These are phyloP conservation scores for Gossypium lobatum DNA, from an alignment of 441 rosid species.

Conservation along the genomic window DNA sequence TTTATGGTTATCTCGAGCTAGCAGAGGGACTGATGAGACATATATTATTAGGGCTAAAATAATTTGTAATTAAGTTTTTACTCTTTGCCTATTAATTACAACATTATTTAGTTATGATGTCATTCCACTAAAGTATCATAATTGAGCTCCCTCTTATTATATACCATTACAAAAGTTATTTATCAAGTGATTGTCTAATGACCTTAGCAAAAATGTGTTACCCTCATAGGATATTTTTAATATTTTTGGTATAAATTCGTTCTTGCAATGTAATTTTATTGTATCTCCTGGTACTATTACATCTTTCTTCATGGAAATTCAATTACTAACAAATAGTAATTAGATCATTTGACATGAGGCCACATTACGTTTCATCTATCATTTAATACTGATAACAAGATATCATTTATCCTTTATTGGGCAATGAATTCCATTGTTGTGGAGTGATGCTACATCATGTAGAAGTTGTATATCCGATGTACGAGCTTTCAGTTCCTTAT, in stretches of 20 bases:
- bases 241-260: neutral
- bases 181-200: neutral
- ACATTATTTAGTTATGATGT: neutral
- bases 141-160: neutral
- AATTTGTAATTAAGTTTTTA: neutral
- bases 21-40: neutral
- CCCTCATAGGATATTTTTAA: neutral
- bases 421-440: neutral
- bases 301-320: neutral
- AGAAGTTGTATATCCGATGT: neutral
- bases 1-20: neutral
- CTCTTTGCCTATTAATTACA: too few species aligned
- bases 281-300: neutral
- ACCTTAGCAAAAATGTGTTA: neutral
- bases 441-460: neutral
- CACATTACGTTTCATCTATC: neutral
- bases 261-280: neutral
- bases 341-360: neutral
- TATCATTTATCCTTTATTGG: neutral
- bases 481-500: neutral
- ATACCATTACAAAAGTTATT: too few species aligned
- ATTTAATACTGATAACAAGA: too few species aligned
- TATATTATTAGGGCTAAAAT: neutral
- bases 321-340: neutral
- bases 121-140: too few species aligned